phyloP scores from a whole-genome alignment of 768 basidiomycete genomes.

The Lentinus tigrinus region DNA sequence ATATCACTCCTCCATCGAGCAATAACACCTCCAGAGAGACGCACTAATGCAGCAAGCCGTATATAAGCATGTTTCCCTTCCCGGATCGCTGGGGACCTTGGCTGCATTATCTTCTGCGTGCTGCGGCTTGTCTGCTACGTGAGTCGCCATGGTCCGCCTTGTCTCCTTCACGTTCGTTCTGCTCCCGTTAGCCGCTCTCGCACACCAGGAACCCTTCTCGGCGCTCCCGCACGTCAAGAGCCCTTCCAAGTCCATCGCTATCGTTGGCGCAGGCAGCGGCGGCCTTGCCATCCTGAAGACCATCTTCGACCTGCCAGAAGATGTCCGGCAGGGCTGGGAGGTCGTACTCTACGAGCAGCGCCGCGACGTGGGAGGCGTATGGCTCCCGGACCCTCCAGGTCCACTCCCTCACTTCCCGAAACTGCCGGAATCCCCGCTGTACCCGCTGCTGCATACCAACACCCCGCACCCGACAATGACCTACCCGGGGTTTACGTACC shows the following conservation, averaged over 20 bases:
- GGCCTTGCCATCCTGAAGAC: conserved; percentile 54
- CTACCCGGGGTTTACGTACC: conserved; percentile 54
- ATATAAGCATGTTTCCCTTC: background rate
- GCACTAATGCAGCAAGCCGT: background rate
- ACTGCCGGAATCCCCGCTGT: conserved; percentile 54
- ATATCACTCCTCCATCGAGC: conserved; percentile 18
- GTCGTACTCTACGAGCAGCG: conserved; percentile 56
- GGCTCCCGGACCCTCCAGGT: conserved; percentile 39
- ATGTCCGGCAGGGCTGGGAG: conserved; percentile 39
- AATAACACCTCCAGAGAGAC: background rate
- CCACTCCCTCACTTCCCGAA: conserved; percentile 38
- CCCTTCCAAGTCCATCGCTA: conserved; percentile 47
- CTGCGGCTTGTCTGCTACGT: background rate
- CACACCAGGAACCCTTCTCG: background rate
- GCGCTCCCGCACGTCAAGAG: background rate
- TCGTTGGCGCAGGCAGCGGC: conserved; percentile 58
- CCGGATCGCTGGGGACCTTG: background rate
- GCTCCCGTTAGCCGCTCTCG: background rate
- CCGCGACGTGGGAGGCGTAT: conserved; percentile 53
- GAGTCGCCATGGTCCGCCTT: background rate
- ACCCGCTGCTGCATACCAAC: conserved; percentile 53
- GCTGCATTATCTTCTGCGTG: background rate
- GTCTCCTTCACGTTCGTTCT: background rate
- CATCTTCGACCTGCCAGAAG: conserved; percentile 43
- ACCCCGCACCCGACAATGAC: conserved; percentile 59